phyloP scores from a whole-genome alignment of 1,139 yeast genomes.

The Lodderomyces margitis region DNA sequence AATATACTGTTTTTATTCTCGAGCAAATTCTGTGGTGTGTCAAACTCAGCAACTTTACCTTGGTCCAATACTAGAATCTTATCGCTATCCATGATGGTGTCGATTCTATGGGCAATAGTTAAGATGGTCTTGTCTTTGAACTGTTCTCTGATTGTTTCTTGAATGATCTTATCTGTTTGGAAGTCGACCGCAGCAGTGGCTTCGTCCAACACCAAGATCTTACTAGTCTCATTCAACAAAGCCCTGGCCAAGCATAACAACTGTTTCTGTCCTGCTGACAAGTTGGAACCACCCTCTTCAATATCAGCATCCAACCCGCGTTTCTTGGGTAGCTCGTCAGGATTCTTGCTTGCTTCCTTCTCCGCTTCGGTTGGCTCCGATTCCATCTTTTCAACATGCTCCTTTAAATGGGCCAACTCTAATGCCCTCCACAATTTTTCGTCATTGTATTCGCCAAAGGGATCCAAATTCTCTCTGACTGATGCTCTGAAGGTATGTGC shows the following conservation, averaged over 20 bases:
- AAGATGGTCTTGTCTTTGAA: constrained; percentile 68
- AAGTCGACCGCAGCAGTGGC: constrained; percentile 88
- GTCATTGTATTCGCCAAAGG: constrained; percentile 46
- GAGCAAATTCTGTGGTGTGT: constrained; percentile 51
- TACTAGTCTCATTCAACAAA: constrained; percentile 51
- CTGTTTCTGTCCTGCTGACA: constrained; percentile 79
- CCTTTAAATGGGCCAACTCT: constrained; percentile 52
- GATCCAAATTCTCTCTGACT: constrained; percentile 42
- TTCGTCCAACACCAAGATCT: constrained; percentile 71
- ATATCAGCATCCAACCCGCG: constrained; percentile 43
- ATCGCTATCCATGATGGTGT: constrained; percentile 80
- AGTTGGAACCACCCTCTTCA: constrained; percentile 68
- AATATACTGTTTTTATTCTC: constrained; percentile 23
- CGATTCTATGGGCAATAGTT: constrained; percentile 81
- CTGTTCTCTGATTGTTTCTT: constrained; percentile 65
- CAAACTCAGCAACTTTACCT: constrained; percentile 72
- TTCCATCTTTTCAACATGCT: constrained; percentile 35
- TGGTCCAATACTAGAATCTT: constrained; percentile 65
- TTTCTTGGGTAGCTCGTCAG: constrained; percentile 25
- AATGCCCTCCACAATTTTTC: constrained; percentile 55
- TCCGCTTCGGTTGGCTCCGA: constrained; percentile 24
- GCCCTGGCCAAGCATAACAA: constrained; percentile 76
- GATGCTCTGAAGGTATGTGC: constrained; percentile 42
- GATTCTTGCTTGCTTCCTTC: constrained; percentile 19
- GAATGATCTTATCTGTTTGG: constrained; percentile 74